These are phyloP conservation scores for Paragyromitra xinjiangensis DNA, from an alignment of 495 filamentous ascomycete genomes.

Conservation along the genomic window DNA sequence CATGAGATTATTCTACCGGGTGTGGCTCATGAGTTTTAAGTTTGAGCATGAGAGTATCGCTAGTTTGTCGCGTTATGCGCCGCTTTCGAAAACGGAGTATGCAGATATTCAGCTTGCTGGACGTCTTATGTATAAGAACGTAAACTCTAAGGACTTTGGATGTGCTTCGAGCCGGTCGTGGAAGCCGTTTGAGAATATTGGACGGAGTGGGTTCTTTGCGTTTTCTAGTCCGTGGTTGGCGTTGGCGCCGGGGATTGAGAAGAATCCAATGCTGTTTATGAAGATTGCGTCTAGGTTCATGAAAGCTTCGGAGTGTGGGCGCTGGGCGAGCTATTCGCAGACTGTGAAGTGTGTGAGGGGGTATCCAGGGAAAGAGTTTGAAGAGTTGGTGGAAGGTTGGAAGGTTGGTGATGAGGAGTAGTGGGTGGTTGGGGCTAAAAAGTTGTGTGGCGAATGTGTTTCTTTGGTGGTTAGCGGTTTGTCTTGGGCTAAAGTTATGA, in stretches of 20 bases:
- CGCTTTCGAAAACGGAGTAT: not conserved
- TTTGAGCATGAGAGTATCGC: not conserved
- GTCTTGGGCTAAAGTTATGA: not conserved
- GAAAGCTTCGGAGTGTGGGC: too few species aligned
- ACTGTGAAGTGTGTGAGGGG: not conserved
- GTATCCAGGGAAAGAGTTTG: not conserved
- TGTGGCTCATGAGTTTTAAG: conserved; percentile 7
- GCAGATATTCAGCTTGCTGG: not conserved
- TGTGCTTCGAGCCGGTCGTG: not conserved
- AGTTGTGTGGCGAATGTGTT: not conserved
- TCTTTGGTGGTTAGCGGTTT: not conserved
- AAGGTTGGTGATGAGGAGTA: not conserved
- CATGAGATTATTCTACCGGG: not conserved
- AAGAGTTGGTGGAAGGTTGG: not conserved
- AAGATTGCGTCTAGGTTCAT: not conserved
- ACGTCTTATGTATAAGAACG: not conserved
- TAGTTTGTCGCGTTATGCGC: not conserved
- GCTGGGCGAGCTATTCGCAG: not conserved
- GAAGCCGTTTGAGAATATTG: not conserved
- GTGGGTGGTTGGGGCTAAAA: not conserved
- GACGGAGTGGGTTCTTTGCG: conserved; percentile 3
- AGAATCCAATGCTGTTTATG: not conserved
- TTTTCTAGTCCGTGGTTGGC: not conserved
- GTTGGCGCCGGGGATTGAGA: not conserved
- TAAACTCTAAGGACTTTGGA: not conserved